Conservation (phyloP, 1,284 basidiomycete species). For the Xerocomus nothofagi region DNA sequence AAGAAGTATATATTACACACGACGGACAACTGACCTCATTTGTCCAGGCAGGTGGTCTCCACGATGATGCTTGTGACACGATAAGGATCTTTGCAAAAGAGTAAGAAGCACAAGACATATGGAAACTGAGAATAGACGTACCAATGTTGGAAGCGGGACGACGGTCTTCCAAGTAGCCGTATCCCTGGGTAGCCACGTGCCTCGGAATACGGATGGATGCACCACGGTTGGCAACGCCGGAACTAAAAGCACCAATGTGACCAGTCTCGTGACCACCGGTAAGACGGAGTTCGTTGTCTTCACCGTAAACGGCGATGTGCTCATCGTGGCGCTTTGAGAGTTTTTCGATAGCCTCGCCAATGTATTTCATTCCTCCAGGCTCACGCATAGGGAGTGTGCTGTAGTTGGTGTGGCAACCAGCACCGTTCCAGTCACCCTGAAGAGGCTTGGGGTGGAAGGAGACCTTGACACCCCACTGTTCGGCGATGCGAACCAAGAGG, state of each 20-base stretch:
- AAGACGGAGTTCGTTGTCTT: slow-evolving; percentile 93
- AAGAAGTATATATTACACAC: slow-evolving; percentile 12
- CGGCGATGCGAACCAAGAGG: slow-evolving; percentile 90
- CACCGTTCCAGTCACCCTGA: slow-evolving; percentile 98
- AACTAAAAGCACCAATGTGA: slow-evolving; percentile 90
- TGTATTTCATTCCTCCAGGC: slow-evolving; percentile 90
- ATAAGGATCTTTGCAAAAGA: slow-evolving; percentile 68
- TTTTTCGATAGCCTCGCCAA: slow-evolving; percentile 94
- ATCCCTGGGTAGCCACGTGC: slow-evolving; percentile 89
- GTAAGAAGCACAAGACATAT: slow-evolving; percentile 6
- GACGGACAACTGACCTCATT: slow-evolving; percentile 35
- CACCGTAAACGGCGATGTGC: slow-evolving; percentile 96
- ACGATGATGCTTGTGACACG: slow-evolving; percentile 89
- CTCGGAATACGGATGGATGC: slow-evolving; percentile 94
- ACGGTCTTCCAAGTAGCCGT: slow-evolving; percentile 95
- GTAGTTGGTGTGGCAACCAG: slow-evolving; percentile 96
- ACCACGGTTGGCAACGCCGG: slow-evolving; percentile 97
- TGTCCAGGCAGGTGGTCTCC: slow-evolving; percentile 79
- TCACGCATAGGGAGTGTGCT: slow-evolving; percentile 92
- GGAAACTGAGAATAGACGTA: slow-evolving; percentile 41
- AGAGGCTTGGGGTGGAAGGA: slow-evolving; percentile 99
- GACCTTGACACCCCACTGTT: slow-evolving; percentile 98
- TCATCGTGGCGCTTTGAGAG: slow-evolving; percentile 80
- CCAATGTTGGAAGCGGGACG: slow-evolving; percentile 98
- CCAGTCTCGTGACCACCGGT: slow-evolving; percentile 97